phyloP scores from a whole-genome alignment of 208 protist genomes.

The Acanthamoeba lenticulata region DNA sequence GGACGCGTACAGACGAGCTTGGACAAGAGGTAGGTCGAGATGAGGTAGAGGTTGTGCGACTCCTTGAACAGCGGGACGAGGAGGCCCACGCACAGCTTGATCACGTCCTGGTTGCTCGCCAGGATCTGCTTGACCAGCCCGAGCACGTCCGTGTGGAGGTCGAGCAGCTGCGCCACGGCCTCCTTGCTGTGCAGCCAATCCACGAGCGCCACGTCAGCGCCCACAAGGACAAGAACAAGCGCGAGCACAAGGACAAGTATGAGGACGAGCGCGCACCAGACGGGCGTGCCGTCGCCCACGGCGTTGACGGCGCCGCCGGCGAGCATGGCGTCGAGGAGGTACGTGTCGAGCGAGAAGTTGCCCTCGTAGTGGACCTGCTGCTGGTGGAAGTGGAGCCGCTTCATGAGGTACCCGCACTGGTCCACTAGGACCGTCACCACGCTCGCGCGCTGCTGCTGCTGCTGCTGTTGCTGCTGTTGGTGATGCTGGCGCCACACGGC shows the following conservation, averaged over 20 bases:
- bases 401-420: conserved; percentile 17
- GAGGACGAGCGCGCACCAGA: neutral
- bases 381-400: conserved; percentile 58
- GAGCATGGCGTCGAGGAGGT: neutral
- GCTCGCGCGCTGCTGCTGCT: no score
- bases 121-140: neutral
- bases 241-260: no score
- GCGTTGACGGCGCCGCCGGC: neutral
- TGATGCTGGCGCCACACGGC: neutral
- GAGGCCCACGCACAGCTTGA: conserved; percentile 3
- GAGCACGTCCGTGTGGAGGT: conserved; percentile 9
- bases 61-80: conserved; percentile 37
- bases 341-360: conserved; percentile 63
- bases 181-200: conserved; percentile 36
- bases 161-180: conserved; percentile 37
- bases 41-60: conserved; percentile 41
- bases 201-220: no score
- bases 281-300: conserved; percentile 31
- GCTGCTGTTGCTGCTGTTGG: neutral
- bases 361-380: conserved; percentile 53
- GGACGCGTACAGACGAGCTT: conserved; percentile 42
- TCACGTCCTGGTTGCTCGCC: neutral
- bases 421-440: neutral
- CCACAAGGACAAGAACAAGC: neutral
- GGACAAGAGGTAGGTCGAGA: conserved; percentile 40